A percentile compares a stretch with the other conserved stretches of the same genome.
Conservation (phyloP, 768 basidiomycete species). For the Podaxis sp. region DNA sequence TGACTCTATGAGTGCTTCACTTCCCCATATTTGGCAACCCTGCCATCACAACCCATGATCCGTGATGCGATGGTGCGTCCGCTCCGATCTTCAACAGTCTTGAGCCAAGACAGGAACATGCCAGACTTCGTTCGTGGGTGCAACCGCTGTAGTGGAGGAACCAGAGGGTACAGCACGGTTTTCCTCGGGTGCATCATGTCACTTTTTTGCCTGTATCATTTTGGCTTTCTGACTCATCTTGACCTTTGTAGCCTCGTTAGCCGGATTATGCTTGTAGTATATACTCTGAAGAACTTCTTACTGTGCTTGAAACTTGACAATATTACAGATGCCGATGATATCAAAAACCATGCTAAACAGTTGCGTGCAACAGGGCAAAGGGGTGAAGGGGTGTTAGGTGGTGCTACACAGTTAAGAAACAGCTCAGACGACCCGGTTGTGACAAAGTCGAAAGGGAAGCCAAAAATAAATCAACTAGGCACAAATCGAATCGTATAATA, state of each 20-base stretch:
- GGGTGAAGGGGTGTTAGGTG: not conserved
- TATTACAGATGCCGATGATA: not conserved
- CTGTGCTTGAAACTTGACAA: not conserved
- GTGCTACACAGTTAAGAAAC: not conserved
- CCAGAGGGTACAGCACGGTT: no score
- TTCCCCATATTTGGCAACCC: no score
- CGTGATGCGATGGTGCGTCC: no score
- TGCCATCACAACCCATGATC: no score
- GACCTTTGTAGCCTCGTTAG: not conserved
- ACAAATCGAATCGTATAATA: not conserved
- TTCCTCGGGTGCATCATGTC: not conserved
- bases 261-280: not conserved
- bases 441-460: not conserved
- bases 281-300: not conserved
- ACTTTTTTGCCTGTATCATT: not conserved
- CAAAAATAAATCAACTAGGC: not conserved
- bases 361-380: not conserved
- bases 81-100: no score
- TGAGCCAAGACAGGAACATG: not conserved
- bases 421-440: not conserved
- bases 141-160: not conserved
- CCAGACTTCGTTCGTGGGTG: not conserved
- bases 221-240: not conserved
- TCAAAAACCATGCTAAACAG: not conserved
- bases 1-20: no score